Evolutionary conservation across 345 rosid species (phyloP).

Genomic region (Lenwebbia sp.): DNA sequence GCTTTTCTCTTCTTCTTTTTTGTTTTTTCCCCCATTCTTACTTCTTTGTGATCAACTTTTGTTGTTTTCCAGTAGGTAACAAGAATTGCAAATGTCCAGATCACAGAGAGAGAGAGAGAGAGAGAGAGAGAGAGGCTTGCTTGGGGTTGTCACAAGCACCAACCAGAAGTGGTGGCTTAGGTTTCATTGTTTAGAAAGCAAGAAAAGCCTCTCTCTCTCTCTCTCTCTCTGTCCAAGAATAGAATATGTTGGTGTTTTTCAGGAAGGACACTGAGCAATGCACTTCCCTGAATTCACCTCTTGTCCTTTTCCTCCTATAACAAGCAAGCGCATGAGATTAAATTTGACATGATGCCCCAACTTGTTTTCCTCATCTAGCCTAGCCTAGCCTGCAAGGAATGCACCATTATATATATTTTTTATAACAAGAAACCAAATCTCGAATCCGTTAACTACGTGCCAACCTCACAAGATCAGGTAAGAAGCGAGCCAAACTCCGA

Average conservation of each 20-base stretch:
- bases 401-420: neutral
- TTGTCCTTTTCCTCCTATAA: constrained; percentile 4
- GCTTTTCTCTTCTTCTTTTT: neutral
- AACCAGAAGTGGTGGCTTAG: neutral
- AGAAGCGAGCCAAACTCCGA: neutral
- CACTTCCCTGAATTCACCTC: constrained; percentile 21
- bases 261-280: constrained; percentile 3
- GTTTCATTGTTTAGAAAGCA: neutral
- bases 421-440: neutral
- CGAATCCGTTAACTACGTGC: neutral
- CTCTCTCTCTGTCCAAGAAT: constrained; percentile 1
- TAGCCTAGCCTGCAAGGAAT: neutral
- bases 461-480: neutral
- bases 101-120: neutral
- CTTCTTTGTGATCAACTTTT: neutral
- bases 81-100: neutral
- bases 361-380: neutral
- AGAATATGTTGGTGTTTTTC: constrained; percentile 8
- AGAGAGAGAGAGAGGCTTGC: neutral
- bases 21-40: neutral
- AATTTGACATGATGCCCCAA: neutral
- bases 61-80: neutral
- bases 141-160: neutral
- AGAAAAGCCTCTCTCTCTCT: neutral
- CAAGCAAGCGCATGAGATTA: neutral